Percentiles rank a stretch among this genome's conserved stretches.
phyloP scores from a whole-genome alignment of 306 rosid genomes.

The Prunus mume region DNA sequence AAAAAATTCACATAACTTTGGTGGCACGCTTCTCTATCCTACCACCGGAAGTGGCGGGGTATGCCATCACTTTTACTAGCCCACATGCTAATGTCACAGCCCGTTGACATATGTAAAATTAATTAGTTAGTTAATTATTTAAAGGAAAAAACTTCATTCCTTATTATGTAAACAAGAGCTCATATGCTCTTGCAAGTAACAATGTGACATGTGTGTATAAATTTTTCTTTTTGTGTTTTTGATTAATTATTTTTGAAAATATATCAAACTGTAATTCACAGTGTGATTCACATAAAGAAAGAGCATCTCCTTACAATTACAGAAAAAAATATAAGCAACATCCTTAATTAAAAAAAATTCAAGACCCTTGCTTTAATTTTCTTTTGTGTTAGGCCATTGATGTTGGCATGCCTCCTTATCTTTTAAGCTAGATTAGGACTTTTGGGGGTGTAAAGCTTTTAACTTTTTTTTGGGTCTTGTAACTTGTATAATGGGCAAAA shows the following conservation, averaged over 20 bases:
- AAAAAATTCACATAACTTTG: neutral
- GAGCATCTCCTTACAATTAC: too few species aligned
- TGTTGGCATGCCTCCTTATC: neutral
- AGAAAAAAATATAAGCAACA: too few species aligned
- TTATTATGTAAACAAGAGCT: too few species aligned
- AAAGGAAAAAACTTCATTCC: too few species aligned
- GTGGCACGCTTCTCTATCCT: slow-evolving; percentile 27
- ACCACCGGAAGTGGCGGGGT: slow-evolving; percentile 28
- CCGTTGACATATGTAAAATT: slow-evolving; percentile 26
- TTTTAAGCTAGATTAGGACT: slow-evolving; percentile 6
- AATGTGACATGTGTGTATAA: fast-evolving
- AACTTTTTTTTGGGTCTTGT: neutral
- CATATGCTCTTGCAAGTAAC: fast-evolving
- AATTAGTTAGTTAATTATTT: too few species aligned
- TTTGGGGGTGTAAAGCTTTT: neutral
- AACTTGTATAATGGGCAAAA: neutral
- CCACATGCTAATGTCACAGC: slow-evolving; percentile 19
- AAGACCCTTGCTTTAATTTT: neutral
- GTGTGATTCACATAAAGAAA: too few species aligned
- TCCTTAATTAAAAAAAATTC: neutral
- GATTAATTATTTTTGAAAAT: too few species aligned
- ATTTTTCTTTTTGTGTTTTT: fast-evolving
- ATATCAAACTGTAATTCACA: too few species aligned
- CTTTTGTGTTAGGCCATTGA: slow-evolving; percentile 7
- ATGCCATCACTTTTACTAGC: slow-evolving; percentile 23